Evolutionary conservation across 352 stramenopile genomes (phyloP).

Genomic region (Phytophthora palmivora): DNA sequence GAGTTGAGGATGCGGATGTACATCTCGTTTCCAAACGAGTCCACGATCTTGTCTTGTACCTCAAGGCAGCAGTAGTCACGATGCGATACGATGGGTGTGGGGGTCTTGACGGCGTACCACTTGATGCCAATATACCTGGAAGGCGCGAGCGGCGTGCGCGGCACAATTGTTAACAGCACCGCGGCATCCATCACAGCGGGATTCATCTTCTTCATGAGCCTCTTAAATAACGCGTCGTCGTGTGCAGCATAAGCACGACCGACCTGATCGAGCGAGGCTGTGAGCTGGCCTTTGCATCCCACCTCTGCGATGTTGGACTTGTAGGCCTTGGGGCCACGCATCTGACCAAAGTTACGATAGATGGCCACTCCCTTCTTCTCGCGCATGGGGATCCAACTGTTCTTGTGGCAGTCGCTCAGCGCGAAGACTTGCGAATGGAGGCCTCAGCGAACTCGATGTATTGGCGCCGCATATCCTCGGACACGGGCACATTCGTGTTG

Average conservation of each 20-base stretch:
- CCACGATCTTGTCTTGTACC: constrained; percentile 86
- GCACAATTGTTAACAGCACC: constrained; percentile 83
- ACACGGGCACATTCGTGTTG: constrained; percentile 66
- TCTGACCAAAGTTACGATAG: constrained; percentile 80
- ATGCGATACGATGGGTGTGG: constrained; percentile 81
- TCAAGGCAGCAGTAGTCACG: constrained; percentile 89
- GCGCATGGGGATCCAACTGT: constrained; percentile 86
- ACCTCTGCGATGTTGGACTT: constrained; percentile 86
- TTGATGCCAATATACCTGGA: constrained; percentile 90
- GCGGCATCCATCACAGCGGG: constrained; percentile 73
- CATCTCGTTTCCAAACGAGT: constrained; percentile 87
- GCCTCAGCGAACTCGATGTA: constrained; percentile 85
- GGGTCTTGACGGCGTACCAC: constrained; percentile 87
- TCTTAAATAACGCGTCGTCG: constrained; percentile 78
- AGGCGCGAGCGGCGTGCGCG: constrained; percentile 68
- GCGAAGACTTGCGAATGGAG: constrained; percentile 88
- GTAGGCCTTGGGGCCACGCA: constrained; percentile 60
- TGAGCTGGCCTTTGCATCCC: constrained; percentile 69
- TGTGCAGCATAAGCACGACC: constrained; percentile 79
- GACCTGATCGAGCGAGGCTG: constrained; percentile 77
- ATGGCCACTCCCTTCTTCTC: constrained; percentile 87
- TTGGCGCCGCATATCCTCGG: constrained; percentile 73
- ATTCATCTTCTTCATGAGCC: constrained; percentile 88
- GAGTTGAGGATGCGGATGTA: constrained; percentile 84
- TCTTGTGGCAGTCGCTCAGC: constrained; percentile 80